A percentile compares a stretch with the other conserved stretches of the same genome.
These are phyloP conservation scores for Neocallimastix lanati DNA, from an alignment of 192 early-diverging fungal species.

Conservation along the genomic window DNA sequence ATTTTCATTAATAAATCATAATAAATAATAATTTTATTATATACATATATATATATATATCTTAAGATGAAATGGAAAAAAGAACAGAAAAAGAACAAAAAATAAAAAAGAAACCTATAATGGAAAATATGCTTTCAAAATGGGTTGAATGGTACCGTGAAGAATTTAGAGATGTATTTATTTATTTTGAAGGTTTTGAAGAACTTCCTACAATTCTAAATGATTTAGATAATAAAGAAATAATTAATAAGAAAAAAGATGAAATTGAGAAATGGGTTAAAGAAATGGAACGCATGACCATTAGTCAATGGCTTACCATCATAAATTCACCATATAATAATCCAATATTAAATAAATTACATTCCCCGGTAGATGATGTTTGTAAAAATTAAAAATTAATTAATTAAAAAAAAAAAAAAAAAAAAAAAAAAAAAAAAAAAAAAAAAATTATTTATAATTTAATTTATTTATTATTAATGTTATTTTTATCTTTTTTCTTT, in stretches of 20 bases:
- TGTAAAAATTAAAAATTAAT: neutral
- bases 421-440: too few relatives aligned
- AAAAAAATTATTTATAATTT: too few relatives aligned
- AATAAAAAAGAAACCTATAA: neutral
- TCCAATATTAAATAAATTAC: neutral
- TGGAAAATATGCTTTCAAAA: neutral
- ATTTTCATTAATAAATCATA: too few relatives aligned
- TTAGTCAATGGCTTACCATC: neutral
- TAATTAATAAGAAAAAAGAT: neutral
- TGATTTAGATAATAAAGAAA: neutral
- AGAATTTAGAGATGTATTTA: neutral
- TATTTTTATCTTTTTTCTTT: too few relatives aligned
- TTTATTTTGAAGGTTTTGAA: neutral
- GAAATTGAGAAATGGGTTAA: neutral
- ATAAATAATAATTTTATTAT: too few relatives aligned
- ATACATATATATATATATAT: too few relatives aligned
- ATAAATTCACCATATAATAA: neutral
- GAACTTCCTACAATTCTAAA: neutral
- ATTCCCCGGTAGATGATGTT: neutral
- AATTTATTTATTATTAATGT: too few relatives aligned
- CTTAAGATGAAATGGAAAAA: neutral
- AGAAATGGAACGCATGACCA: neutral
- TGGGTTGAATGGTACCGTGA: neutral
- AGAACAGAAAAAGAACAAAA: neutral
- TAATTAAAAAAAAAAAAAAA: too few relatives aligned